Conservation (phyloP, 805 yeast species). For the Henningerozyma blattae region DNA sequence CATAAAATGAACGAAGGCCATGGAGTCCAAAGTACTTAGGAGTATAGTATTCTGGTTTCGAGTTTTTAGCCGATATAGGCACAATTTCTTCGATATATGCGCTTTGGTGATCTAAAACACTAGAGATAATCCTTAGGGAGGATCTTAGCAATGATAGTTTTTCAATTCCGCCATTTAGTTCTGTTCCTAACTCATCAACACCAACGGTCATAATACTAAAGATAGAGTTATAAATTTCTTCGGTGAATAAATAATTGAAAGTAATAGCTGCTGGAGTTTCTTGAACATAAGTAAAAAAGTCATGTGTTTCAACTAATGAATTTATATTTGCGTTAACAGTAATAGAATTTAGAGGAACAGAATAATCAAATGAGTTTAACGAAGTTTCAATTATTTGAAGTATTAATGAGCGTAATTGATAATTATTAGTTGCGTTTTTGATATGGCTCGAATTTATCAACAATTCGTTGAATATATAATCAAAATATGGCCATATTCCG, state of each 20-base stretch:
- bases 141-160: conserved; percentile 24
- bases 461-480: conserved; percentile 56
- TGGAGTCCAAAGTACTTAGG: conserved; percentile 37
- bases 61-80: conserved; percentile 23
- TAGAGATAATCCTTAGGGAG: conserved; percentile 35
- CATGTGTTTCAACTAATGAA: conserved; percentile 30
- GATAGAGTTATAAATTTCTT: conserved; percentile 41
- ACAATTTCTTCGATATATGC: conserved; percentile 37
- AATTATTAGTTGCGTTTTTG: conserved; percentile 21
- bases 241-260: conserved; percentile 50
- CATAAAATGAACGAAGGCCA: conserved; percentile 54
- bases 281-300: conserved; percentile 39
- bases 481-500: conserved; percentile 75
- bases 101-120: conserved; percentile 41
- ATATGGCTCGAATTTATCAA: conserved; percentile 38
- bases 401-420: conserved; percentile 41
- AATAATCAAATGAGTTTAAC: conserved; percentile 39
- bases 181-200: conserved; percentile 34
- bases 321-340: conserved; percentile 42
- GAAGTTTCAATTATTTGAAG: conserved; percentile 39
- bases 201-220: conserved; percentile 50
- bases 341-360: conserved; percentile 38
- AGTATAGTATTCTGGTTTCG: conserved; percentile 13
- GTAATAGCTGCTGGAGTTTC: conserved; percentile 61
- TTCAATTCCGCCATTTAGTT: conserved; percentile 15